Base-by-base conservation (phyloP, 768 basidiomycete genomes). In the Boletus reticulatus region DNA sequence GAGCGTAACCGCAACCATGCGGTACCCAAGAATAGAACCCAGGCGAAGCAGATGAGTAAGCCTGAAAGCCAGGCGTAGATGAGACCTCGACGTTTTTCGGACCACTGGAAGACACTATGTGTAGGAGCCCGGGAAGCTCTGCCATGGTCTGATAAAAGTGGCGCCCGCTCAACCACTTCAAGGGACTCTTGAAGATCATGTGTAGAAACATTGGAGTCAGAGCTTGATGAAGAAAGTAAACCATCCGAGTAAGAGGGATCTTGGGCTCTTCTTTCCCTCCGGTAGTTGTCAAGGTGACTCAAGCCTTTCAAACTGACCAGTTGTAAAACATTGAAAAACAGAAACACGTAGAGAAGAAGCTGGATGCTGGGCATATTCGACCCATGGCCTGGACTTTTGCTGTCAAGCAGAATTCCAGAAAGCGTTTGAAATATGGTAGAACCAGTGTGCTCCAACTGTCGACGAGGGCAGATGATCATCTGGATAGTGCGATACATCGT, bases 381-480 rank as follows among this genome's bases (percentile, higher is more conserved):
- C 41, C 27, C 12, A 32, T 38, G 17, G 16, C 53, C 45, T 9
- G 50, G 62, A 38, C 16, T 27, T 36, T 46, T 43, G 36, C 42
- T 72, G 65, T 92, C 89, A 13, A 92, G 77, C 22, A 80, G 71
- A 31, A 89, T 73, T 43, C 89, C 89, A n/a, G 87, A 80, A 12
- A 90, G 63, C 0, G 87, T 89, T 61, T 90, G 86, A 53, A 85
- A 82, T 51, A 89, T 80, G 0, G 85, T 87, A 4, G 85, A 81
- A 2, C 88, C 88, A 3, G 84, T 83, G 68, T 88, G 84, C 65
- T 92, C 89, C 55, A 92, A 74, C 88, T 90, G 53, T 42, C 41
- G 5, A 43, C 52, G 12, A 44, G 9, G 44, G 11, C 0, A 36
- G 27, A 20, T 56, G 20, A 58, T 8, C 24, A 44, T 37, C 27